Base-by-base conservation (phyloP, 371 early-diverging fungal species). In the Mortierella sp. region DNA sequence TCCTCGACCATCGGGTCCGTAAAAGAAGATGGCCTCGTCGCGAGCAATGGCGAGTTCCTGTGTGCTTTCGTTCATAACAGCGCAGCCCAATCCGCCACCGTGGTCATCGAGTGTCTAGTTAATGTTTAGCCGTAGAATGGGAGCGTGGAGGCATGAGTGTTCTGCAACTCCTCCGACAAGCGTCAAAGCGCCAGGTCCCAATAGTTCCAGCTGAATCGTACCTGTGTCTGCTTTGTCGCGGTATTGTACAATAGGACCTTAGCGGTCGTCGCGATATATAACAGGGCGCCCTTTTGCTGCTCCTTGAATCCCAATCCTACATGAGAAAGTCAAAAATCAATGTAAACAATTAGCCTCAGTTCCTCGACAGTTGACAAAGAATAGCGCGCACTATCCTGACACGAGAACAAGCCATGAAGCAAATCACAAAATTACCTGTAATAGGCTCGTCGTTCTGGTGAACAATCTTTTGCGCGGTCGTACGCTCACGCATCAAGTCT, bases 1-100 rank as follows among this genome's bases (percentile, higher is more conserved):
- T 4, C 98, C 98, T 46, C 98, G 93, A 13, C 99, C 98, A 13
- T 98, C 97, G 0, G 94, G 90, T 67, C 93, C 95, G 87, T 98
- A 98, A 59, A 97, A 94, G 81, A 96, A 98, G 16, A 98, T 94
- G 6, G 98, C 98, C 83, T 98, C 98, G 73, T 96, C 94, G 28
- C 96, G 88, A 13, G 95, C 97, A 26, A 98, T 91, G 13, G 95
- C 93, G 87, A 98, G 93, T 59, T 97, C 96, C 67, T 94, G 93
- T 6, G 83, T 87, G 26, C 79, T 85, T 69, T 94, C 94, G 75
- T 93, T 95, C 88, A 95, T 90, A 5, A 95, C 89, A 13, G 96
- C 93, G 82, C 96, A 95, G 1, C 95, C 96, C 16, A 96, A 82
- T 6, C 93, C 95, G 76, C 96, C 95, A 71, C 95, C 95, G 73